A percentile compares a stretch with the other conserved stretches of the same genome.
phyloP scores from a whole-genome alignment of 148 eudicot species.

The Rhododendron williamsianum region DNA sequence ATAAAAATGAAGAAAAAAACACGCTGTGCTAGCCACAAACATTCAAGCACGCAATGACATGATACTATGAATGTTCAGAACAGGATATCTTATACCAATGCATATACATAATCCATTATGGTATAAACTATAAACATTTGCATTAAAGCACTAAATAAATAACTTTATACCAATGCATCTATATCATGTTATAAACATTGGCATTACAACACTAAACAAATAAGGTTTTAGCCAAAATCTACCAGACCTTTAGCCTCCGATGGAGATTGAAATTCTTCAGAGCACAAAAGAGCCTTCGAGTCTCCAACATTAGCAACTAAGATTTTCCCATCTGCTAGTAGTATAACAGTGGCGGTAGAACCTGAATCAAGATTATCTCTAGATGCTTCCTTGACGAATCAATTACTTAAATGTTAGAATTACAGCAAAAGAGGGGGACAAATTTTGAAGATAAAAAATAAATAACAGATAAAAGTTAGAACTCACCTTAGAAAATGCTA shows the following conservation, averaged over 20 bases:
- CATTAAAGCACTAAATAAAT: neutral
- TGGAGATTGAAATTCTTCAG: conserved; percentile 69
- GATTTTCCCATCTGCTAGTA: conserved; percentile 66
- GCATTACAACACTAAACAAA: neutral
- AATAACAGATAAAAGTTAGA: neutral
- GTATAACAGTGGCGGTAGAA: conserved; percentile 76
- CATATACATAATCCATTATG: neutral
- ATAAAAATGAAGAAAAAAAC: neutral
- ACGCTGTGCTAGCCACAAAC: neutral
- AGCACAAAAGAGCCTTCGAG: conserved; percentile 89
- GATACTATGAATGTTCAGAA: neutral
- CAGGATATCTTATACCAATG: neutral
- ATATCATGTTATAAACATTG: neutral
- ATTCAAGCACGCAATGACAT: conserved; percentile 9
- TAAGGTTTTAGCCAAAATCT: conserved; percentile 17
- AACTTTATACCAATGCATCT: conserved; percentile 1
- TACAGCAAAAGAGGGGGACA: conserved; percentile 4
- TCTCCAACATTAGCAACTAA: conserved; percentile 94
- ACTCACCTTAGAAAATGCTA: conserved; percentile 67
- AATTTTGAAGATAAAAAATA: neutral
- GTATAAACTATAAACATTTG: neutral
- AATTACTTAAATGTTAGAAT: conserved; percentile 24
- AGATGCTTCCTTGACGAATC: conserved; percentile 72
- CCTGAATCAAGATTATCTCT: conserved; percentile 69
- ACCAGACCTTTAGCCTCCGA: conserved; percentile 74